A percentile compares a stretch with the other conserved stretches of the same genome.
phyloP scores from a whole-genome alignment of 2,329 filamentous ascomycete species.

The Emydomyces testavorans region DNA sequence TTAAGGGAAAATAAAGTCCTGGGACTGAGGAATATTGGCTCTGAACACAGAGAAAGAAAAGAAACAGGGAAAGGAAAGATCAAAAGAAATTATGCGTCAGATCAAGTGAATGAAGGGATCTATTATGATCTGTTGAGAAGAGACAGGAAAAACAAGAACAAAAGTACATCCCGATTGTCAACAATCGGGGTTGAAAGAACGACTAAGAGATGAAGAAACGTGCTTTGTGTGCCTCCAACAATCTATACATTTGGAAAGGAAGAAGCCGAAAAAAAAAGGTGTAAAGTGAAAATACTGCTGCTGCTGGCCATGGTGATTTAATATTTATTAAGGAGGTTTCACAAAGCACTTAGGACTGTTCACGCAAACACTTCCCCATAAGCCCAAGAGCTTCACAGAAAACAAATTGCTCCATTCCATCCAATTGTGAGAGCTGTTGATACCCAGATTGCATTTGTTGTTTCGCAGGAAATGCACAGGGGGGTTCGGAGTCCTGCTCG shows the following conservation, averaged over 20 bases:
- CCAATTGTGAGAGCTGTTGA: background rate
- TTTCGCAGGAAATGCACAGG: background rate
- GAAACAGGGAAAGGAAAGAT: background rate
- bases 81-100: background rate
- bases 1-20: background rate
- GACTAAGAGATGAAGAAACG: slow-evolving; percentile 7
- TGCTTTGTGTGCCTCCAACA: background rate
- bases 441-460: background rate
- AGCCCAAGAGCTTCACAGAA: background rate
- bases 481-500: background rate
- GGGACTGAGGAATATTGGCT: no score
- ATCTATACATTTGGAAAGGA: background rate
- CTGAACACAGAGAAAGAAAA: background rate
- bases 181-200: slow-evolving; percentile 7
- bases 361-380: background rate
- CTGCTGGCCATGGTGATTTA: background rate
- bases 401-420: background rate
- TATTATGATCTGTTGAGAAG: background rate
- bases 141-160: background rate
- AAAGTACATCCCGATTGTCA: slow-evolving; percentile 3
- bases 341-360: background rate
- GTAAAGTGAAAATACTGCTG: background rate
- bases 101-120: background rate
- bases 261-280: background rate
- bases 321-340: background rate